A percentile compares a stretch with the other conserved stretches of the same genome.
These are phyloP conservation scores for Pseudozyma sp. DNA, from an alignment of 1,284 basidiomycete genomes.

Conservation along the genomic window DNA sequence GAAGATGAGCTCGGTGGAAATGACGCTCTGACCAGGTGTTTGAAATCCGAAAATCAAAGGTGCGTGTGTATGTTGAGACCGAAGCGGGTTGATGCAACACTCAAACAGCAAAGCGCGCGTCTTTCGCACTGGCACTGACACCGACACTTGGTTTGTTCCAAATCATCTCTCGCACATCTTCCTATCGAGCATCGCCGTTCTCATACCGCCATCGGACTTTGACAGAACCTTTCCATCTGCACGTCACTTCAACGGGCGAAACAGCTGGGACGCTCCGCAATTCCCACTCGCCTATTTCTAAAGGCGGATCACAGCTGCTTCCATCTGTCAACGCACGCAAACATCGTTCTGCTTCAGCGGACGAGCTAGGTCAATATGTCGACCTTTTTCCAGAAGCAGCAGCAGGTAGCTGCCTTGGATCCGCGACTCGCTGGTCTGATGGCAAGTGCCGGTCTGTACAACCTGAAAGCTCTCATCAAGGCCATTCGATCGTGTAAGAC, in stretches of 20 bases:
- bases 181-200: not conserved
- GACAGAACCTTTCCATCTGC: too few species aligned
- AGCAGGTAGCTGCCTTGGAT: slow-evolving; percentile 69
- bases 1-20: not conserved
- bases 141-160: not conserved
- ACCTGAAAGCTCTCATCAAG: slow-evolving; percentile 70
- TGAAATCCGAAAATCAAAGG: not conserved
- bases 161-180: too few species aligned
- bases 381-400: slow-evolving; percentile 68
- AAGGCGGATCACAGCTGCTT: not conserved
- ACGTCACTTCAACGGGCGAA: too few species aligned
- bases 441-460: slow-evolving; percentile 67
- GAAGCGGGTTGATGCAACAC: slow-evolving; percentile 1
- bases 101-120: not conserved
- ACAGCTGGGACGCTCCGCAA: too few species aligned
- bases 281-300: too few species aligned
- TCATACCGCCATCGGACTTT: not conserved
- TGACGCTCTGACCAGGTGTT: slow-evolving; percentile 38
- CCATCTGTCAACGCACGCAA: too few species aligned
- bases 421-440: slow-evolving; percentile 67
- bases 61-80: slow-evolving; percentile 4
- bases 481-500: slow-evolving; percentile 77
- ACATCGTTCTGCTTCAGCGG: not conserved
- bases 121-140: not conserved
- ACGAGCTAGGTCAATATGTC: slow-evolving; percentile 53